Evolutionary conservation across 768 basidiomycete species (phyloP).

Genomic region (Mycena rebaudengoi): DNA sequence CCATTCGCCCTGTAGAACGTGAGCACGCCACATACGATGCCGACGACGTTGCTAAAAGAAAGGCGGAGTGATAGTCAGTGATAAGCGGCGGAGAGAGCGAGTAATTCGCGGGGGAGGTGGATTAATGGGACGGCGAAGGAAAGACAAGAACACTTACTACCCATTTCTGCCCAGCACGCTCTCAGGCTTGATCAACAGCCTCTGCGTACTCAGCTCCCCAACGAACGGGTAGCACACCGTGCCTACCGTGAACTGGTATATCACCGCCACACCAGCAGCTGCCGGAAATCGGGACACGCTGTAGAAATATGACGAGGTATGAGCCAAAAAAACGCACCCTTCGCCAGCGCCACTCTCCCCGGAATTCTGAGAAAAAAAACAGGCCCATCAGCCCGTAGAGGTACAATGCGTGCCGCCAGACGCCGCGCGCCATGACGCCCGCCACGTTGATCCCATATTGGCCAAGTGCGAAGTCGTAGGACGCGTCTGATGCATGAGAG

Average conservation of each 20-base stretch:
- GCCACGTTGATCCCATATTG: conserved; percentile 29
- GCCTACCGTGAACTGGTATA: conserved; percentile 29
- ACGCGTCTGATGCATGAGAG: conserved; percentile 34
- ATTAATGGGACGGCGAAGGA: too few relatives aligned
- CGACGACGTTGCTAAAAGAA: conserved; percentile 26
- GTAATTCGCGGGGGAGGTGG: neutral
- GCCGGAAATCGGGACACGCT: too few relatives aligned
- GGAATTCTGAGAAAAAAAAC: conserved; percentile 16
- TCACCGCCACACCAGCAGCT: conserved; percentile 29
- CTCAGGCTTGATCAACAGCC: conserved; percentile 26
- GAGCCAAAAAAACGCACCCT: neutral
- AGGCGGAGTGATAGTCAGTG: too few relatives aligned
- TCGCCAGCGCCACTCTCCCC: too few relatives aligned
- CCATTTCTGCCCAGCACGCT: conserved; percentile 27
- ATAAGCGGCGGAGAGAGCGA: neutral
- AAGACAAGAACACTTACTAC: conserved; percentile 17
- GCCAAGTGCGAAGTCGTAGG: conserved; percentile 40
- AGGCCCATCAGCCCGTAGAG: conserved; percentile 27
- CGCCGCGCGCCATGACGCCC: conserved; percentile 26
- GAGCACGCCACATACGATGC: conserved; percentile 27
- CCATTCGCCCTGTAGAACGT: conserved; percentile 27
- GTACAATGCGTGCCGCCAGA: conserved; percentile 25
- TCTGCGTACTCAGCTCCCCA: conserved; percentile 25
- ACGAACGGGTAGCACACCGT: conserved; percentile 30
- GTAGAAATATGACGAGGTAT: too few relatives aligned